These are phyloP conservation scores for Trichosporon faecale DNA, from an alignment of 1,284 basidiomycete species.

Conservation along the genomic window DNA sequence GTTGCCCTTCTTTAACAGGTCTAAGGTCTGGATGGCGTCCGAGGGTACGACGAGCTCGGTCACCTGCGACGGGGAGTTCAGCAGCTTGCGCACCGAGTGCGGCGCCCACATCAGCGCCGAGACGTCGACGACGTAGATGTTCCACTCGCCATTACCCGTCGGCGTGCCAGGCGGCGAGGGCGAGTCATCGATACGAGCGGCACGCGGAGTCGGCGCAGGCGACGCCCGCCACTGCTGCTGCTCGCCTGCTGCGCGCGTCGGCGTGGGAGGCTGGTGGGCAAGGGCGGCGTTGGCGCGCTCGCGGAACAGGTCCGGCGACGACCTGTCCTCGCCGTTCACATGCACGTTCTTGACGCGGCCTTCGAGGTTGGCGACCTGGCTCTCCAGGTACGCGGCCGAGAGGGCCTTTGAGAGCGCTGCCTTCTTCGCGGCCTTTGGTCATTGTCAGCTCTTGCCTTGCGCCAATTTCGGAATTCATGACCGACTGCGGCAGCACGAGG, in stretches of 20 bases:
- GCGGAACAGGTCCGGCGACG: not conserved
- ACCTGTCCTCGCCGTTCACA: conserved; percentile 1
- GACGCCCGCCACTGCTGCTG: not conserved
- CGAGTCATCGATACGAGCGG: conserved; percentile 19
- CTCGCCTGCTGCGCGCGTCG: not conserved
- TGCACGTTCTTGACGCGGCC: conserved; percentile 33
- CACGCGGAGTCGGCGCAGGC: not conserved
- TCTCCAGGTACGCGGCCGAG: conserved; percentile 49
- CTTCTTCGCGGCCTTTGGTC: conserved; percentile 40
- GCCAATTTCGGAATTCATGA: not conserved
- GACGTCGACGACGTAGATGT: conserved; percentile 69
- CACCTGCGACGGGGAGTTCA: conserved; percentile 65
- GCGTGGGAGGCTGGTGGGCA: not conserved
- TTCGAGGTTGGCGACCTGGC: conserved; percentile 51
- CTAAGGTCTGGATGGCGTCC: conserved; percentile 88
- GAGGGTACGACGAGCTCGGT: conserved; percentile 71
- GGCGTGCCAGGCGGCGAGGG: conserved; percentile 12
- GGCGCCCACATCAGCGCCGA: conserved; percentile 81
- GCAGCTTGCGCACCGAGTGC: conserved; percentile 73
- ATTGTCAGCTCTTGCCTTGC: conserved; percentile 3
- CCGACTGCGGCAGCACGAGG: not conserved
- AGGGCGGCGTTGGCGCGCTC: not conserved
- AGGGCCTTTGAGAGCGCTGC: conserved; percentile 49
- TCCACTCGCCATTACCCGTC: conserved; percentile 18
- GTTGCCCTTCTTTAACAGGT: conserved; percentile 85